Evolutionary conservation across 352 stramenopile species (phyloP).

Genomic region (Pythium dissimile): DNA sequence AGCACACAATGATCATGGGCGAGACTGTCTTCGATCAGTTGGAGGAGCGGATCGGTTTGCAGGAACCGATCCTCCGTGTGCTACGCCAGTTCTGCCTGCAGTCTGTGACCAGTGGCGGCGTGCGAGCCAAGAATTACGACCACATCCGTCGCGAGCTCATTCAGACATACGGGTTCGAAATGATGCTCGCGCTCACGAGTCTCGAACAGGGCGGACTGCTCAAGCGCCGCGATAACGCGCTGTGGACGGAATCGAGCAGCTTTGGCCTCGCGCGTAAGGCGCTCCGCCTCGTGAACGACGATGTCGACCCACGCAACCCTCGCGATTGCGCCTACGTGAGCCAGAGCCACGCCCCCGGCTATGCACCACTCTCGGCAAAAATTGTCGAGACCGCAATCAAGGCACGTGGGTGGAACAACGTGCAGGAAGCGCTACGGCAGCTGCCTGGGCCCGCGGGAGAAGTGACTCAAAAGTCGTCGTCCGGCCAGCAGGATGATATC

Average conservation of each 20-base stretch:
- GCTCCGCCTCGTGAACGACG: conserved; percentile 94
- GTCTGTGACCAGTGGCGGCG: conserved; percentile 89
- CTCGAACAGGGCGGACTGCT: conserved; percentile 93
- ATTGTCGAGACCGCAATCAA: conserved; percentile 90
- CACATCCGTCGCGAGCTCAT: conserved; percentile 91
- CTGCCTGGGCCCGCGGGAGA: conserved; percentile 78
- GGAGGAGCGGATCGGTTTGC: conserved; percentile 93
- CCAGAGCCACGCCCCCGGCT: conserved; percentile 80
- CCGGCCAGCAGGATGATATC: conserved; percentile 35
- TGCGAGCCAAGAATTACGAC: conserved; percentile 95
- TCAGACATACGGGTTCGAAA: conserved; percentile 97
- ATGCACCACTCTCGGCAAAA: conserved; percentile 92
- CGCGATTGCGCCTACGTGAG: conserved; percentile 94
- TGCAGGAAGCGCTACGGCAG: conserved; percentile 82
- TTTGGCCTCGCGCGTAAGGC: conserved; percentile 88
- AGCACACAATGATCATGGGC: conserved; percentile 95
- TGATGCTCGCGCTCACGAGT: conserved; percentile 90
- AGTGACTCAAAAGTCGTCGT: conserved; percentile 53
- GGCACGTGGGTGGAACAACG: conserved; percentile 64
- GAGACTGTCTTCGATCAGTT: conserved; percentile 94
- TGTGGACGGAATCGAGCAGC: conserved; percentile 77
- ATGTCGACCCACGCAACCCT: conserved; percentile 92
- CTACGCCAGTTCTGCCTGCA: conserved; percentile 94
- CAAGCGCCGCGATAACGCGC: conserved; percentile 77
- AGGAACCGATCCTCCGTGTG: conserved; percentile 89